Percentiles rank a stretch among this genome's conserved stretches.
phyloP scores from a whole-genome alignment of 1,284 basidiomycete genomes.

The Microbotryomycetes sp. region DNA sequence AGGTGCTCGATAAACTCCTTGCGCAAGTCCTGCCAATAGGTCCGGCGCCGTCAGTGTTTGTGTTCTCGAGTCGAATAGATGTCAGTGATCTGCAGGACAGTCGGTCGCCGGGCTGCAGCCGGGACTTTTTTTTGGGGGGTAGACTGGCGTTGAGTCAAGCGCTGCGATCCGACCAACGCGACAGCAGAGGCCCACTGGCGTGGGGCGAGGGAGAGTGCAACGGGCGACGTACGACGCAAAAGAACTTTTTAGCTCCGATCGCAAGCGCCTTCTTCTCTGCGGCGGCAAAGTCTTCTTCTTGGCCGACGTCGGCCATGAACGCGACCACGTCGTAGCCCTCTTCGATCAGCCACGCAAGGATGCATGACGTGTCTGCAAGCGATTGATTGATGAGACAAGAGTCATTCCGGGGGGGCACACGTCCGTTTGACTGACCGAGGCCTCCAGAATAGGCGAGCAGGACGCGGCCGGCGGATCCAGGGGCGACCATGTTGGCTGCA shows the following conservation, averaged over 20 bases:
- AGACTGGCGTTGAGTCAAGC: background rate
- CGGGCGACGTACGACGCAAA: conserved; percentile 59
- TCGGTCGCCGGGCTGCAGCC: no score
- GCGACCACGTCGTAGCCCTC: conserved; percentile 95
- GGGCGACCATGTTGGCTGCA: conserved; percentile 18
- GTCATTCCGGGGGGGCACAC: background rate
- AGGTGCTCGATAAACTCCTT: conserved; percentile 93
- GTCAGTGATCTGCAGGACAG: no score
- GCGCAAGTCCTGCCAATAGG: conserved; percentile 67
- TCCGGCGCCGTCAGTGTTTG: background rate
- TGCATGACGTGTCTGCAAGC: conserved; percentile 80
- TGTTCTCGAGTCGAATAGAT: background rate
- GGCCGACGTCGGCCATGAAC: conserved; percentile 98
- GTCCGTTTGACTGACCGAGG: conserved; percentile 59
- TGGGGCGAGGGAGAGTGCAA: background rate
- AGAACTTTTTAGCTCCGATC: conserved; percentile 92
- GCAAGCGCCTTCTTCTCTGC: conserved; percentile 84
- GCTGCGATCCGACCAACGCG: no score
- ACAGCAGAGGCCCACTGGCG: no score
- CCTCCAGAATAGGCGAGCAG: conserved; percentile 96
- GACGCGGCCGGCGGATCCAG: conserved; percentile 62
- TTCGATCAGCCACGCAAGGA: conserved; percentile 95
- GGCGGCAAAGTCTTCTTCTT: conserved; percentile 97
- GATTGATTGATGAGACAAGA: no score
- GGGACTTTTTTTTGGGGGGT: no score